Evolutionary conservation across 306 rosid genomes (phyloP), one percentile per base, ranked within the genome.

Genomic region (Rubus parviflorus): DNA sequence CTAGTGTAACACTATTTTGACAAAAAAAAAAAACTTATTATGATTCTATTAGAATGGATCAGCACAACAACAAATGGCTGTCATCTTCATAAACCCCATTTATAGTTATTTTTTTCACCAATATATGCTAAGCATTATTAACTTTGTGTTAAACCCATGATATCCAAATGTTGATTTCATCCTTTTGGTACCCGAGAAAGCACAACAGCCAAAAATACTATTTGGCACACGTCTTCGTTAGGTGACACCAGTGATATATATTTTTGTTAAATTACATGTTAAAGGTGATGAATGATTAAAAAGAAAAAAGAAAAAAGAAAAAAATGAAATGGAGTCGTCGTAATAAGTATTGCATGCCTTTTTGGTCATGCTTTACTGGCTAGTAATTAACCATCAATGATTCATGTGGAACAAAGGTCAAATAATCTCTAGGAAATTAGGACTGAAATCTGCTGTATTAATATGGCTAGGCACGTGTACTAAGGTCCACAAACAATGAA

Each of bases 21-120:
- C 35, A 30, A 30, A 30, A 30, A 30, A 30, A 30, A 30, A 30
- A 30, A 0, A 30, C 35, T 30, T 30, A 1, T 0, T 30, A 30
- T 1, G 35, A 30, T 30, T 30, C 35, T 30, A 2, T 49, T 49
- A 49, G 4, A 2, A 49, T 14, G 54, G 54, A 45, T 45, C 1
- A 45, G 13, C 48, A 8, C 67, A 62, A 6, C 9, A 12, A 3
- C 5, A 16, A 35, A 62, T 62, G 77, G 76, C 57, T 23, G 46
- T 68, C 54, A 38, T 19, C 66, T 79, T 51, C 76, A 62, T 51
- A 51, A 7, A 30, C 1, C 13, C 7, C 13, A 5, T 23, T 62
- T 8, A 2, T 38, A 16, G 56, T 63, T 79, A 71, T 79, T 79
- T n/a, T n/a, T n/a, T n/a, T n/a, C 16, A 48, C 46, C 72, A 70